Evolutionary conservation across 2,329 filamentous ascomycete genomes (phyloP).

Genomic region (Acrocalymma vagum): DNA sequence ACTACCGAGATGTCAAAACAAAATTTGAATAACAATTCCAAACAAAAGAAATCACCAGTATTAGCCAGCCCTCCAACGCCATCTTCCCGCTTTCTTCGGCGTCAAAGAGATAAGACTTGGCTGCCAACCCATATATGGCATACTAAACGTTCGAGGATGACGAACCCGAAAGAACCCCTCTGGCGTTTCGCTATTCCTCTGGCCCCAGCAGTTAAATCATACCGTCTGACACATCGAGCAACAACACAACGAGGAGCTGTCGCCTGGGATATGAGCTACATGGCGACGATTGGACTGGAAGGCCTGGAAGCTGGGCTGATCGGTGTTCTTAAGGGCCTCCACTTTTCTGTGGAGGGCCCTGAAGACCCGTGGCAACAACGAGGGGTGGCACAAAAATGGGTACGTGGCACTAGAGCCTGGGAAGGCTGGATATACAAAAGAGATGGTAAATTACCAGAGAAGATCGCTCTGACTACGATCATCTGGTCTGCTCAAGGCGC

Average conservation of each 20-base stretch:
- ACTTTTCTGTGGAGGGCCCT: slow-evolving; percentile 60
- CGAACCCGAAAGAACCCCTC: slow-evolving; percentile 76
- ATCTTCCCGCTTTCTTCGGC: slow-evolving; percentile 78
- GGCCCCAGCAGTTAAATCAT: slow-evolving; percentile 88
- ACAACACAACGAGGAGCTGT: slow-evolving; percentile 78
- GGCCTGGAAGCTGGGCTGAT: slow-evolving; percentile 72
- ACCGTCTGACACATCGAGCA: slow-evolving; percentile 85
- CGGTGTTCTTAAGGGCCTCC: slow-evolving; percentile 70
- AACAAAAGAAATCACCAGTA: slow-evolving; percentile 55
- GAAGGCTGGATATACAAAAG: slow-evolving; percentile 66
- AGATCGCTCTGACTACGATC: slow-evolving; percentile 76
- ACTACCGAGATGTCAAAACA: slow-evolving; percentile 33
- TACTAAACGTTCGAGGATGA: slow-evolving; percentile 91
- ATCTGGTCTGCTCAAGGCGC: slow-evolving; percentile 69
- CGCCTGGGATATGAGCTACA: slow-evolving; percentile 94
- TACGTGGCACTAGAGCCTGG: slow-evolving; percentile 65
- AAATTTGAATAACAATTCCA: slow-evolving; percentile 9
- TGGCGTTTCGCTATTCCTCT: slow-evolving; percentile 91
- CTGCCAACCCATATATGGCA: slow-evolving; percentile 95
- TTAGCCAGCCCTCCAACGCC: slow-evolving; percentile 72
- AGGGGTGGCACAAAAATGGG: slow-evolving; percentile 75
- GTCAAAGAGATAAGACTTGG: slow-evolving; percentile 91
- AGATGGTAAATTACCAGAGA: slow-evolving; percentile 58
- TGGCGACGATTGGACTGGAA: slow-evolving; percentile 82
- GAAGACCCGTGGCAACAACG: slow-evolving; percentile 63